Percentiles rank a stretch among this genome's conserved stretches.
Evolutionary conservation across 2,329 filamentous ascomycete species (phyloP).

Genomic region (Colletotrichum orbiculare): DNA sequence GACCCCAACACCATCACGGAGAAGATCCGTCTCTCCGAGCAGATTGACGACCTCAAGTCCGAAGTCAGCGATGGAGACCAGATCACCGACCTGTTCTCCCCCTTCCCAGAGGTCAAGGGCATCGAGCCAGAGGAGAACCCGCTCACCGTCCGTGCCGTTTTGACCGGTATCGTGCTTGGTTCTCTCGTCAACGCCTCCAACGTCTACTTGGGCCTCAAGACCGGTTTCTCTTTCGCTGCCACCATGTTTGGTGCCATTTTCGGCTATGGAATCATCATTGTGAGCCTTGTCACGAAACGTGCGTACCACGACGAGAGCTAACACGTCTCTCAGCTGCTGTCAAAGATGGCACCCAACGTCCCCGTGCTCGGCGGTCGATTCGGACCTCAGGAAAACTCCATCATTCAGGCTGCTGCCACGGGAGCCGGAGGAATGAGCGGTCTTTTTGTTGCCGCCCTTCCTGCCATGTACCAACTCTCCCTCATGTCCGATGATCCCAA

Average conservation of each 20-base stretch:
- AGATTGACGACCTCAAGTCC: constrained; percentile 33
- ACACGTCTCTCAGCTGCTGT: constrained; percentile 47
- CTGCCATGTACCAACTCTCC: constrained; percentile 68
- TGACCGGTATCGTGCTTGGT: constrained; percentile 66
- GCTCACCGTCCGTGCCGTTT: constrained; percentile 64
- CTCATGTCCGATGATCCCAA: constrained; percentile 61
- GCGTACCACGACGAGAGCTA: constrained; percentile 43
- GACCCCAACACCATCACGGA: constrained; percentile 21
- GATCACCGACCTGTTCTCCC: constrained; percentile 51
- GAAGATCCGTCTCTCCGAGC: constrained; percentile 27
- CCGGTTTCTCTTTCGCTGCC: constrained; percentile 60
- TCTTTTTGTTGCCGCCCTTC: constrained; percentile 71
- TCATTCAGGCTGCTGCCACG: constrained; percentile 68
- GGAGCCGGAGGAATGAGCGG: constrained; percentile 67
- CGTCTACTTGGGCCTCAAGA: constrained; percentile 68
- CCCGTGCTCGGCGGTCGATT: constrained; percentile 65
- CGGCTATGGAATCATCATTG: constrained; percentile 63
- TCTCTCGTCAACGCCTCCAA: constrained; percentile 71
- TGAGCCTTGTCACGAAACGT: too few species aligned
- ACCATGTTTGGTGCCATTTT: constrained; percentile 66
- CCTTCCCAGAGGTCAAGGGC: constrained; percentile 54
- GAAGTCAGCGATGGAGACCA: constrained; percentile 41
- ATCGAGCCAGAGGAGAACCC: constrained; percentile 58
- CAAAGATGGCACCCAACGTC: constrained; percentile 53
- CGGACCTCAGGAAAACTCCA: constrained; percentile 71